phyloP scores from a whole-genome alignment of 768 basidiomycete genomes.

The Gymnopilus dilepis region DNA sequence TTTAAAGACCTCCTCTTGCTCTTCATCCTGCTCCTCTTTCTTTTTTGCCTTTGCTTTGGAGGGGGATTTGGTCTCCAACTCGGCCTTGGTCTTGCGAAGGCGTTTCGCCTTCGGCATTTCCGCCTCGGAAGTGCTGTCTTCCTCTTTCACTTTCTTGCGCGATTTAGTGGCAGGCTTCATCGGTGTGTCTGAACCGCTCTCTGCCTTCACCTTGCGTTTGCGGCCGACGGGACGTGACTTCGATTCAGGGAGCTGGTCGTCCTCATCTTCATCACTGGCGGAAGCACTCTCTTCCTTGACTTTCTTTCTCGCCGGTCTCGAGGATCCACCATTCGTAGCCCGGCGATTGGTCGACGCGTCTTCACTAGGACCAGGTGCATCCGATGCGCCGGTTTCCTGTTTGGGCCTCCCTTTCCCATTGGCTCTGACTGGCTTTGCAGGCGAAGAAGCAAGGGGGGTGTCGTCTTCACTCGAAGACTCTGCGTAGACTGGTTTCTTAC shows the following conservation, averaged over 20 bases:
- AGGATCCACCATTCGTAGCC: conserved; percentile 48
- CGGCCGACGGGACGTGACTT: conserved; percentile 40
- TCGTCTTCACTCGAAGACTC: conserved; percentile 77
- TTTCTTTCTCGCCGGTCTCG: conserved; percentile 69
- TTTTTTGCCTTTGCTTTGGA: conserved; percentile 52
- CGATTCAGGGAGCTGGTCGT: conserved; percentile 41
- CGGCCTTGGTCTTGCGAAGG: conserved; percentile 46
- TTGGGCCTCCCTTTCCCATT: conserved; percentile 47
- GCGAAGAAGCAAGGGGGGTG: conserved; percentile 73
- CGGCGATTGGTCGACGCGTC: conserved; percentile 53
- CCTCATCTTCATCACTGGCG: conserved; percentile 39
- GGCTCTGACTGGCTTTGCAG: conserved; percentile 50
- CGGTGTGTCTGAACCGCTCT: conserved; percentile 56
- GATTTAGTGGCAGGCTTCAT: conserved; percentile 54
- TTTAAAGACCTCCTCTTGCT: conserved; percentile 74
- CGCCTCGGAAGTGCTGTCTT: conserved; percentile 47
- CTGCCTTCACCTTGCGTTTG: conserved; percentile 54
- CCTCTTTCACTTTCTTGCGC: conserved; percentile 62
- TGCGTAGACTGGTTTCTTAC: conserved; percentile 59
- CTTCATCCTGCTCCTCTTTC: conserved; percentile 67
- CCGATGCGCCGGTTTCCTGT: conserved; percentile 38
- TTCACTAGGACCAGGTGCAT: conserved; percentile 45
- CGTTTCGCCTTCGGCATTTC: conserved; percentile 51
- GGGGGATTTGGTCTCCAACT: conserved; percentile 37
- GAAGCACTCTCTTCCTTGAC: conserved; percentile 53